Evolutionary conservation across 2,329 filamentous ascomycete species (phyloP).

Genomic region (Macroventuria anomochaeta): DNA sequence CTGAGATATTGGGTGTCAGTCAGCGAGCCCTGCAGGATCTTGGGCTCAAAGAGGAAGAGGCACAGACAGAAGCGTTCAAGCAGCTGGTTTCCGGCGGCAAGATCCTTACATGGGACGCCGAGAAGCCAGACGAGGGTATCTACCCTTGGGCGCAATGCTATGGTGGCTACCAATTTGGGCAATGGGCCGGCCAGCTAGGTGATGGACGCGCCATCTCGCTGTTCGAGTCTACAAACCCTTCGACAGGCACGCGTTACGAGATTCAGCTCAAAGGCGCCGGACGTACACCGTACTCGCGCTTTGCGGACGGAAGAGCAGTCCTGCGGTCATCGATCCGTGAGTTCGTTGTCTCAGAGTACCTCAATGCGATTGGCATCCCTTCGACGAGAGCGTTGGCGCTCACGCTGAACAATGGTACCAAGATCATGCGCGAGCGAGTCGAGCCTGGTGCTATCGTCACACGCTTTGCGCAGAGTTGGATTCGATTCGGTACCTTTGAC

Average conservation of each 20-base stretch:
- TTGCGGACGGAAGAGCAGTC: slow-evolving; percentile 95
- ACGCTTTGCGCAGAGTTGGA: slow-evolving; percentile 89
- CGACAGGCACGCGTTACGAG: slow-evolving; percentile 78
- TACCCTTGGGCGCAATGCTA: slow-evolving; percentile 99
- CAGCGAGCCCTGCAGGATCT: slow-evolving; percentile 79
- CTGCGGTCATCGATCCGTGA: slow-evolving; percentile 91
- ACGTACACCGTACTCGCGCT: slow-evolving; percentile 90
- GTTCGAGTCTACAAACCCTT: slow-evolving; percentile 83
- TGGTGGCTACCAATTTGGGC: slow-evolving; percentile 74
- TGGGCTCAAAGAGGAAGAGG: slow-evolving; percentile 73
- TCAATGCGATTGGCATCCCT: slow-evolving; percentile 85
- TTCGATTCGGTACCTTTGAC: slow-evolving; percentile 95
- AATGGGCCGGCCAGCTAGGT: slow-evolving; percentile 94
- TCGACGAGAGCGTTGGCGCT: slow-evolving; percentile 86
- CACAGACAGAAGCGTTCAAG: slow-evolving; percentile 74
- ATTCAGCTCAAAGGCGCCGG: slow-evolving; percentile 94
- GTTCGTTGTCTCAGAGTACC: slow-evolving; percentile 87
- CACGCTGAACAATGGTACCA: slow-evolving; percentile 72
- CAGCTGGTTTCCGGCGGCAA: slow-evolving; percentile 82
- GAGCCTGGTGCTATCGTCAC: slow-evolving; percentile 94
- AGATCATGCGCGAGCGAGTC: slow-evolving; percentile 76
- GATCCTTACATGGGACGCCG: slow-evolving; percentile 78
- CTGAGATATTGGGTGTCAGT: slow-evolving; percentile 83
- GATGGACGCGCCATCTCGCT: slow-evolving; percentile 94
- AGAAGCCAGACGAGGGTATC: slow-evolving; percentile 60